These are phyloP conservation scores for Neoboletus magnificus DNA, from an alignment of 768 basidiomycete genomes.

Conservation along the genomic window DNA sequence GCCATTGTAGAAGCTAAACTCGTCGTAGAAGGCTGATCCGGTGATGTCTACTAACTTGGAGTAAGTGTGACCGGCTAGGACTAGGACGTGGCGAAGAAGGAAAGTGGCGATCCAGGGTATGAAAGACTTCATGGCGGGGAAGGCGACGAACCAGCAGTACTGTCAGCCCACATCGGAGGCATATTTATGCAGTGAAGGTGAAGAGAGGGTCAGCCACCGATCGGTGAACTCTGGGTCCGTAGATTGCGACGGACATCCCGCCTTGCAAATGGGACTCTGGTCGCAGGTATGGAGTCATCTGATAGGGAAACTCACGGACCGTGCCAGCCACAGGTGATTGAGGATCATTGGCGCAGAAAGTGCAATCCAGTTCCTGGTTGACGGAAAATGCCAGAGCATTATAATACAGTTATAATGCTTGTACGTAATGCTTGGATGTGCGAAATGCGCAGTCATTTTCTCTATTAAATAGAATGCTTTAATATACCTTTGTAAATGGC, in stretches of 20 bases:
- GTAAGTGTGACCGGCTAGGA: slow-evolving; percentile 7
- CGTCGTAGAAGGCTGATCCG: slow-evolving; percentile 47
- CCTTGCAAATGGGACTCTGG: background rate
- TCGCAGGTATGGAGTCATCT: too few relatives aligned
- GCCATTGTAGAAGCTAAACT: slow-evolving; percentile 48
- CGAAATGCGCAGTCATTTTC: too few relatives aligned
- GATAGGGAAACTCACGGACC: too few relatives aligned
- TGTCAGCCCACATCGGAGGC: background rate
- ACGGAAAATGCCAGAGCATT: too few relatives aligned
- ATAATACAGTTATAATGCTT: too few relatives aligned
- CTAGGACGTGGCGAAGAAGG: background rate
- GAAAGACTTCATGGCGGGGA: slow-evolving; percentile 6
- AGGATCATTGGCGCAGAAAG: too few relatives aligned
- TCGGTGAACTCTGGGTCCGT: background rate
- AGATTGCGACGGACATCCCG: too few relatives aligned
- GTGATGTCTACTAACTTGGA: slow-evolving; percentile 37
- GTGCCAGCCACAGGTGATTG: too few relatives aligned
- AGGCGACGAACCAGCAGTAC: slow-evolving; percentile 4
- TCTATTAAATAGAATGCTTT: too few relatives aligned
- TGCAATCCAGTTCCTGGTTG: too few relatives aligned
- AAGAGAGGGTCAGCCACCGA: slow-evolving; percentile 5
- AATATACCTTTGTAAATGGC: too few relatives aligned
- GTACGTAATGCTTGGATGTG: too few relatives aligned
- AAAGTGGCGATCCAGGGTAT: background rate
- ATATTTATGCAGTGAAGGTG: background rate